A percentile compares a stretch with the other conserved stretches of the same genome.
phyloP scores from a whole-genome alignment of 2,329 filamentous ascomycete species.

The Colletotrichum sp. region DNA sequence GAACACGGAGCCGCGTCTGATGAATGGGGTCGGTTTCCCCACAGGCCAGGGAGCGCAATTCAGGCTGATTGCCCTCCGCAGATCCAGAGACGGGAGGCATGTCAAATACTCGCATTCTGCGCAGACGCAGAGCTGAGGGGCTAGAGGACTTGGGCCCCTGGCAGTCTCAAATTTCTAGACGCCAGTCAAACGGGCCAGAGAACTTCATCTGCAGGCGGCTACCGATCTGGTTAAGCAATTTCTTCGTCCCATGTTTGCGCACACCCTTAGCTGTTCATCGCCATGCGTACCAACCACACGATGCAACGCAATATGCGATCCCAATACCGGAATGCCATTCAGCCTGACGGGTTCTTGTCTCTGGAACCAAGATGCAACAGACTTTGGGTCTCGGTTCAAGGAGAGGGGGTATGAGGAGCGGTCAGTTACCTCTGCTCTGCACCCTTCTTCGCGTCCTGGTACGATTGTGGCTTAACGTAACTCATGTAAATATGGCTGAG shows the following conservation, averaged over 20 bases:
- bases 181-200: neutral
- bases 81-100: neutral
- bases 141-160: neutral
- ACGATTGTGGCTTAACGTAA: neutral
- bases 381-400: neutral
- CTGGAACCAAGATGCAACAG: neutral
- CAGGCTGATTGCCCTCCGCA: conserved; percentile 17
- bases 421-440: neutral
- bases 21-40: neutral
- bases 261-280: neutral
- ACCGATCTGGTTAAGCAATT: neutral
- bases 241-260: conserved; percentile 7
- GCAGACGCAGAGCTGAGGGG: neutral
- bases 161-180: neutral
- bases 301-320: neutral
- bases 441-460: neutral
- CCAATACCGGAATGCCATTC: neutral
- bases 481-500: conserved; percentile 10
- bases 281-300: neutral
- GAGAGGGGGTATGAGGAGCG: neutral
- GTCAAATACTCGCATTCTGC: neutral
- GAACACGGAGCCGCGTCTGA: conserved; percentile 9
- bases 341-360: neutral
- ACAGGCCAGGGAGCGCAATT: neutral
- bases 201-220: neutral